Evolutionary conservation across 768 basidiomycete genomes (phyloP).

Genomic region (button mushroom (Agaricus bisporus)): DNA sequence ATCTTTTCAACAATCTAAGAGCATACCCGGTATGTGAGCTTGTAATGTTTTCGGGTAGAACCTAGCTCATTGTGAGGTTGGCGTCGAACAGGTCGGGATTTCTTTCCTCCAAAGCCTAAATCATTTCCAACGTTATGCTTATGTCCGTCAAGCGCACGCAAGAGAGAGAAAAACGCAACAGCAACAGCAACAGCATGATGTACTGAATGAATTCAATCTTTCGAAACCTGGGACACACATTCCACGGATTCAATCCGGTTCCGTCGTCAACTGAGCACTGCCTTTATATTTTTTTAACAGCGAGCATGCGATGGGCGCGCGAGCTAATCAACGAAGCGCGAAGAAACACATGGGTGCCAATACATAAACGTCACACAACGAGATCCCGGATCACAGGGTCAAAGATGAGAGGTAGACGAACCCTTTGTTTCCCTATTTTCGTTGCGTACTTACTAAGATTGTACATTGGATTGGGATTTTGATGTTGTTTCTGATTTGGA

Average conservation of each 20-base stretch:
- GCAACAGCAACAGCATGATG: constrained; percentile 23
- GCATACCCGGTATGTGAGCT: constrained; percentile 57
- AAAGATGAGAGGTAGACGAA: no score
- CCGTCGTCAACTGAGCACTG: constrained; percentile 13
- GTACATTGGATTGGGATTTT: no score
- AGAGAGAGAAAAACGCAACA: constrained; percentile 40
- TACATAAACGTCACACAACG: no score
- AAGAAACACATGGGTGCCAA: not conserved
- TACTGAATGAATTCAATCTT: constrained; percentile 6
- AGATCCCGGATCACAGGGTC: no score
- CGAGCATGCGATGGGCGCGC: not conserved
- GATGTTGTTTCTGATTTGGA: no score
- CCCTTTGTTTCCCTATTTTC: no score
- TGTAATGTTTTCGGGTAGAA: constrained; percentile 8
- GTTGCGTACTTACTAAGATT: no score
- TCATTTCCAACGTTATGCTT: constrained; percentile 86
- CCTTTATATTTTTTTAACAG: not conserved
- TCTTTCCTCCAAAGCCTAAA: constrained; percentile 75
- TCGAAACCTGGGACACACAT: constrained; percentile 14
- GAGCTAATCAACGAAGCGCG: not conserved
- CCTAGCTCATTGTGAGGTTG: constrained; percentile 5
- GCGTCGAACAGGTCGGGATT: constrained; percentile 57
- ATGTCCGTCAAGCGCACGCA: constrained; percentile 74
- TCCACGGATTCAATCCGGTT: constrained; percentile 27
- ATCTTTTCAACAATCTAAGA: constrained; percentile 77